A percentile compares a stretch with the other conserved stretches of the same genome.
phyloP scores from a whole-genome alignment of 495 filamentous ascomycete species.

The Penicillium roqueforti region DNA sequence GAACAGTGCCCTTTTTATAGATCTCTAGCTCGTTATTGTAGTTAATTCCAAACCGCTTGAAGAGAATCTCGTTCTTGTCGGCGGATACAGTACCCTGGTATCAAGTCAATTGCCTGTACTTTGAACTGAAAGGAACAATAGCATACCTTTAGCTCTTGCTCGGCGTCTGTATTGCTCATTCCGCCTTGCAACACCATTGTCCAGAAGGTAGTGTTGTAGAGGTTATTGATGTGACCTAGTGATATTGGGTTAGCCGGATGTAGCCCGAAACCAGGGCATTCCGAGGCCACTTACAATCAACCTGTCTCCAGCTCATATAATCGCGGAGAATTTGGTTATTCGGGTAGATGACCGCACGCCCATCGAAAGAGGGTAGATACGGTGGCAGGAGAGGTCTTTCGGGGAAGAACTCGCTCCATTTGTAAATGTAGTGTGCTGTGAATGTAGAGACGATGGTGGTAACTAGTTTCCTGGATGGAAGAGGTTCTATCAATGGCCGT shows the following conservation, averaged over 20 bases:
- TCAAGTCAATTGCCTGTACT: not conserved
- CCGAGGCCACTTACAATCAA: conserved; percentile 65
- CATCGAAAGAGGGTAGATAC: conserved; percentile 80
- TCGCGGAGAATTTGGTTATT: conserved; percentile 73
- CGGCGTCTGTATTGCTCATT: conserved; percentile 70
- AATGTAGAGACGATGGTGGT: conserved; percentile 90
- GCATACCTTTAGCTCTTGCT: conserved; percentile 65
- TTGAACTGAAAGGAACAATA: not conserved
- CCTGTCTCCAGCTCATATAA: conserved; percentile 96
- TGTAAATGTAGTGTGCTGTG: conserved; percentile 81
- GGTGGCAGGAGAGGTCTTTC: conserved; percentile 62
- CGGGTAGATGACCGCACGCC: conserved; percentile 84
- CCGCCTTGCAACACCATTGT: conserved; percentile 72
- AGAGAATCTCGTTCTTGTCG: conserved; percentile 96
- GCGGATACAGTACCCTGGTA: conserved; percentile 69
- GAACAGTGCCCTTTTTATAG: conserved; percentile 86
- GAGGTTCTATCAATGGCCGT: not conserved
- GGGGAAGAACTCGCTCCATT: conserved; percentile 75
- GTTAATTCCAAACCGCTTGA: conserved; percentile 83
- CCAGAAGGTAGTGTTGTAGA: conserved; percentile 98
- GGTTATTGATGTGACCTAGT: conserved; percentile 91
- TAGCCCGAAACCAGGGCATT: not conserved
- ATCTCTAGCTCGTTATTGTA: conserved; percentile 95
- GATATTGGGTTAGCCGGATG: not conserved
- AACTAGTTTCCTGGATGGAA: conserved; percentile 65